Conservation (phyloP, 495 filamentous ascomycete genomes). For the Trichoderma gamsii region DNA sequence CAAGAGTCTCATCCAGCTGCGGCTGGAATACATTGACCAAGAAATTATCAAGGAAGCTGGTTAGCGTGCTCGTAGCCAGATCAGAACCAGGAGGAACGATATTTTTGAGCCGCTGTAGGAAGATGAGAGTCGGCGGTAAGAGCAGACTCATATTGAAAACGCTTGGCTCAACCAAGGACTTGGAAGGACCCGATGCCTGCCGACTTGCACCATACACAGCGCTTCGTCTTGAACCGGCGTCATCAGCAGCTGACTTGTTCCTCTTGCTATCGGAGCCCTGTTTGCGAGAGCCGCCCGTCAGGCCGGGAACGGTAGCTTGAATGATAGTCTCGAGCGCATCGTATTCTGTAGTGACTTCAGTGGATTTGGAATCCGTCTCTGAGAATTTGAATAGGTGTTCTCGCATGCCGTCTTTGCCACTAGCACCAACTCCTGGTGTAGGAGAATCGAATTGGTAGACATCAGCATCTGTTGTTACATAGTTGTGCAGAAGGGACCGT, state of each 20-base stretch:
- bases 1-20: constrained; percentile 90
- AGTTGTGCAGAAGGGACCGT: constrained; percentile 88
- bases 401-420: constrained; percentile 53
- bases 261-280: constrained; percentile 43
- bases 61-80: constrained; percentile 78
- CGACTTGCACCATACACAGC: constrained; percentile 27
- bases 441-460: constrained; percentile 48
- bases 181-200: constrained; percentile 55
- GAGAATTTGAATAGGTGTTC: constrained; percentile 89
- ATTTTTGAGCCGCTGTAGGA: constrained; percentile 82
- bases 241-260: constrained; percentile 28
- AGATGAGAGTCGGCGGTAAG: constrained; percentile 86
- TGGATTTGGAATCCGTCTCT: constrained; percentile 70
- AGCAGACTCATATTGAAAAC: constrained; percentile 97
- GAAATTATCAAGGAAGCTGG: constrained; percentile 96
- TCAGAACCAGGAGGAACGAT: constrained; percentile 83
- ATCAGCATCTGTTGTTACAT: constrained; percentile 88
- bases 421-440: constrained; percentile 32
- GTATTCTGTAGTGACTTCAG: constrained; percentile 71
- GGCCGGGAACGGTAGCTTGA: constrained; percentile 80
- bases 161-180: constrained; percentile 77
- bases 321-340: constrained; percentile 89
- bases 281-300: constrained; percentile 73
- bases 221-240: constrained; percentile 32
- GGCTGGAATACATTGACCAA: constrained; percentile 97